Base-by-base conservation (phyloP, 2,329 filamentous ascomycete species). In the Venturia effusa region DNA sequence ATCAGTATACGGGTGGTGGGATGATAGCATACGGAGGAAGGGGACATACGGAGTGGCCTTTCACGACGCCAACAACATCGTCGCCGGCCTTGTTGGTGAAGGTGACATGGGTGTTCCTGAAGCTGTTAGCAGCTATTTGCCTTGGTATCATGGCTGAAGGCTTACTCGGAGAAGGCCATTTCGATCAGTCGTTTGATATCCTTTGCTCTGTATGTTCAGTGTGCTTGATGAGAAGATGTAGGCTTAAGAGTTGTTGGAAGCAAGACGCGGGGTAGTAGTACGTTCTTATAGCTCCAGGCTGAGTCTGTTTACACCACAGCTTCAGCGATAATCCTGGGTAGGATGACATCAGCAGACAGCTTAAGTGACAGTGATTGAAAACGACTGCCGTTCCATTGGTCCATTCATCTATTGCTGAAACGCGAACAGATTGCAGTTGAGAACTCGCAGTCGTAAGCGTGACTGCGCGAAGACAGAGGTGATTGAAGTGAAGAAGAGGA, bases 31-130 rank as follows among this genome's bases (percentile, higher is more conserved):
- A 10, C 24, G 64, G n/a, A n/a, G n/a, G n/a, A n/a, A n/a, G n/a
- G n/a, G n/a, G 30, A n/a, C 64, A 30, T 64, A 65, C 64, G 8
- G n/a, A 37, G 62, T 55, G 43, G 51, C 64, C 32, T 34, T 65
- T 65, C 7, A 65, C 64, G 30, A 65, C 57, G 19, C 61, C 64
- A 43, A 65, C 64, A 54, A 65, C 64, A 61, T 65, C 64, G 32
- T 65, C 64, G 37, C 64, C 64, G 24, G 64, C 37, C 34, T 30
- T 27, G 62, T 65, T 65, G 48, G 64, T 65, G 62, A 65, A 65
- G 39, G 64, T 65, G 34, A 65, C 64, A 39, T 65, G 64, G 32
- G 64, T 65, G 64, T 65, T 65, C 22, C 64, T 65, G 30, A 5
- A 32, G 48, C 22, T 40, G 57, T 60, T 17, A 61, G 54, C 34